A percentile compares a stretch with the other conserved stretches of the same genome.
These are phyloP conservation scores for Globisporangium nodosum DNA, from an alignment of 352 stramenopile genomes.

Conservation along the genomic window DNA sequence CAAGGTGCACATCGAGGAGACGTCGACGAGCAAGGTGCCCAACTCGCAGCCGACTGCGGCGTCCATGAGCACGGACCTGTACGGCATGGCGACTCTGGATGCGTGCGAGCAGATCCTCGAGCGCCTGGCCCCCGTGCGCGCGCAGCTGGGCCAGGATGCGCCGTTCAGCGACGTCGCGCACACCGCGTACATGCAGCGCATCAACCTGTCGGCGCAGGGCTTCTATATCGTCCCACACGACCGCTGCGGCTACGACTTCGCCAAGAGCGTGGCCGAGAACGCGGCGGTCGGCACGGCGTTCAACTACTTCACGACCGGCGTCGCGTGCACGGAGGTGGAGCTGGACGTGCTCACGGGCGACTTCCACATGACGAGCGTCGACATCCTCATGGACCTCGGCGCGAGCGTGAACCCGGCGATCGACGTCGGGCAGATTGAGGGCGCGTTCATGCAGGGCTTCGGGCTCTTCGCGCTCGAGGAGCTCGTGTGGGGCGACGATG, in stretches of 20 bases:
- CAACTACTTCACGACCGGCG: conserved; percentile 96
- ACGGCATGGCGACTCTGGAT: conserved; percentile 96
- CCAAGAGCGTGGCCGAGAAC: conserved; percentile 86
- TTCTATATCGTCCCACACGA: conserved; percentile 93
- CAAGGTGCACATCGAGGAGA: conserved; percentile 93
- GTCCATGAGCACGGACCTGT: conserved; percentile 95
- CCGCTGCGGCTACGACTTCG: conserved; percentile 92
- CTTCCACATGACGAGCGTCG: conserved; percentile 74
- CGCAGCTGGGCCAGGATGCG: conserved; percentile 65
- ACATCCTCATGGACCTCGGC: conserved; percentile 91
- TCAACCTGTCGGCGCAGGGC: conserved; percentile 94
- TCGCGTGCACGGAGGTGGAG: conserved; percentile 91
- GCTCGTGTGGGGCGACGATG: conserved; percentile 91
- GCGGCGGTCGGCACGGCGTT: conserved; percentile 88
- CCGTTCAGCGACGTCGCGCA: conserved; percentile 82
- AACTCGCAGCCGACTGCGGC: conserved; percentile 93
- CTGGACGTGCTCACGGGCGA: conserved; percentile 95
- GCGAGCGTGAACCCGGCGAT: conserved; percentile 95
- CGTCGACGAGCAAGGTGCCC: conserved; percentile 92
- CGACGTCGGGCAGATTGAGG: conserved; percentile 98
- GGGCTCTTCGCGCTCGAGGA: conserved; percentile 94
- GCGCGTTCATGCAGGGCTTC: conserved; percentile 96
- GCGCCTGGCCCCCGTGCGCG: conserved; percentile 81
- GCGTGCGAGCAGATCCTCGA: conserved; percentile 94
- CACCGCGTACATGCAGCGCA: conserved; percentile 88